phyloP scores from a whole-genome alignment of 805 yeast species.

The Kuraishia borneana region DNA sequence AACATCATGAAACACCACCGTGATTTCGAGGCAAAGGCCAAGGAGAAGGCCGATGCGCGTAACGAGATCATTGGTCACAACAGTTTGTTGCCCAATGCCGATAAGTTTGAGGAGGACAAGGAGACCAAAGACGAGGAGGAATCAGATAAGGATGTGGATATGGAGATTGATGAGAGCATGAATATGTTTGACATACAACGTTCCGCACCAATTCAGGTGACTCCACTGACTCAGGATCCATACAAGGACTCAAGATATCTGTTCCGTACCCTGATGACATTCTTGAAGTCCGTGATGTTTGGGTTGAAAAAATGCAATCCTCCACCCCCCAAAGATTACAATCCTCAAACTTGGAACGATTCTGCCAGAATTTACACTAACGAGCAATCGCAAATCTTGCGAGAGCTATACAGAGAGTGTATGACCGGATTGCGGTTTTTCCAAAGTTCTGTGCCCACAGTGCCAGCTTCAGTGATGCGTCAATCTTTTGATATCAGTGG shows the following conservation, averaged over 20 bases:
- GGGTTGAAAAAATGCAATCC: slow-evolving; percentile 88
- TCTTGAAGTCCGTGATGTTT: slow-evolving; percentile 79
- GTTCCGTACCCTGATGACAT: slow-evolving; percentile 81
- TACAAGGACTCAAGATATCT: slow-evolving; percentile 81
- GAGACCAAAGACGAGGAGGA: slow-evolving; percentile 2
- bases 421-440: slow-evolving; percentile 72
- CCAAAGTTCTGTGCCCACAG: slow-evolving; percentile 40
- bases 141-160: slow-evolving; percentile 2
- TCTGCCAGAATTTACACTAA: slow-evolving; percentile 72
- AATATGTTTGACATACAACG: slow-evolving; percentile 36
- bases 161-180: slow-evolving; percentile 3
- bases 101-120: slow-evolving; percentile 1
- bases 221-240: slow-evolving; percentile 49
- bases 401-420: slow-evolving; percentile 75
- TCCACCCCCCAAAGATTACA: slow-evolving; percentile 39
- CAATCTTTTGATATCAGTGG: slow-evolving; percentile 56
- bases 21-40: slow-evolving; percentile 32
- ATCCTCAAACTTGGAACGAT: slow-evolving; percentile 65
- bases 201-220: slow-evolving; percentile 47
- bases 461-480: slow-evolving; percentile 18
- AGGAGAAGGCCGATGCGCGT: slow-evolving; percentile 25
- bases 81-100: slow-evolving; percentile 4
- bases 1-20: slow-evolving; percentile 54
- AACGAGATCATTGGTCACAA: slow-evolving; percentile 1
- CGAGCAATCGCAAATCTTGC: slow-evolving; percentile 74